These are phyloP conservation scores for Candida awuae DNA, from an alignment of 805 yeast genomes.

Conservation along the genomic window DNA sequence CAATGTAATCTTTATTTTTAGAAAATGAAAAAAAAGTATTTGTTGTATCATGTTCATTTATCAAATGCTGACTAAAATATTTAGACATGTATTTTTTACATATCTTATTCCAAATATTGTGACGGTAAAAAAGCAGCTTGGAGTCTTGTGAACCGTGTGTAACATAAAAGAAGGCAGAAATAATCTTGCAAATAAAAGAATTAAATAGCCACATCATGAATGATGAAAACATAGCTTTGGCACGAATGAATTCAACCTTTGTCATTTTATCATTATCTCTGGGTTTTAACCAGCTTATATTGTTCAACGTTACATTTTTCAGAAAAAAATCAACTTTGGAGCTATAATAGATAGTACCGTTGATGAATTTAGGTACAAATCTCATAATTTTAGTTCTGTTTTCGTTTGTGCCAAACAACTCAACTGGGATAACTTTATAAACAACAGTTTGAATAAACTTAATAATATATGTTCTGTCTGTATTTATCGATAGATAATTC, in stretches of 20 bases:
- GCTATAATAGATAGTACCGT: slow-evolving; percentile 31
- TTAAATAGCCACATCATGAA: slow-evolving; percentile 56
- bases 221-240: slow-evolving; percentile 29
- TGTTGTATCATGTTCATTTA: slow-evolving; percentile 10
- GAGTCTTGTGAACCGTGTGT: slow-evolving; percentile 44
- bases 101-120: slow-evolving; percentile 45
- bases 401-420: slow-evolving; percentile 41
- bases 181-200: slow-evolving; percentile 36
- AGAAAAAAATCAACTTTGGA: slow-evolving; percentile 29
- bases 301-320: slow-evolving; percentile 32
- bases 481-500: slow-evolving; percentile 29
- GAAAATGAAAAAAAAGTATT: slow-evolving; percentile 16
- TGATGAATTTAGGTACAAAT: slow-evolving; percentile 32
- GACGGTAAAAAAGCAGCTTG: slow-evolving; percentile 45
- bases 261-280: slow-evolving; percentile 22
- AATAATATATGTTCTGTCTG: slow-evolving; percentile 30
- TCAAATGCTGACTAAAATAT: slow-evolving; percentile 36
- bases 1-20: slow-evolving; percentile 28
- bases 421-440: slow-evolving; percentile 42
- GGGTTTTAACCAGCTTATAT: slow-evolving; percentile 50
- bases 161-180: slow-evolving; percentile 55
- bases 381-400: slow-evolving; percentile 39
- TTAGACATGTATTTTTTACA: slow-evolving; percentile 34
- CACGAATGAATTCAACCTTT: slow-evolving; percentile 35
- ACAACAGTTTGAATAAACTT: slow-evolving; percentile 36